Evolutionary conservation across 441 rosid genomes (phyloP).

Genomic region (Iberis amara): DNA sequence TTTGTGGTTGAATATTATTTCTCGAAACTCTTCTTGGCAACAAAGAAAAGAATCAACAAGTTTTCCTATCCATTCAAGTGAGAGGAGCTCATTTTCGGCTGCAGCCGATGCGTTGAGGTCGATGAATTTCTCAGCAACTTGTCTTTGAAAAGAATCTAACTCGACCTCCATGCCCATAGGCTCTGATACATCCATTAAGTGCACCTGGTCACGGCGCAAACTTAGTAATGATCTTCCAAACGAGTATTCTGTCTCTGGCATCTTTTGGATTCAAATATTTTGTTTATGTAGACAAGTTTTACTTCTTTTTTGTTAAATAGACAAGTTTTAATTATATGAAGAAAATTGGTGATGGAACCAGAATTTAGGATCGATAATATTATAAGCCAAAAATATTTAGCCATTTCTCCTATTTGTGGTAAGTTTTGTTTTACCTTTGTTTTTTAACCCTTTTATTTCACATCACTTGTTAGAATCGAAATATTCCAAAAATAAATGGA

Average conservation of each 20-base stretch:
- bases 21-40: slow-evolving; percentile 70
- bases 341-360: background rate
- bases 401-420: too few relatives aligned
- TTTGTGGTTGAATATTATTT: slow-evolving; percentile 39
- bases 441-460: too few relatives aligned
- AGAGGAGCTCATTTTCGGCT: slow-evolving; percentile 48
- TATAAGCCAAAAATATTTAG: too few relatives aligned
- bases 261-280: slow-evolving; percentile 24
- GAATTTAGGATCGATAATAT: too few relatives aligned
- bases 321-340: too few relatives aligned
- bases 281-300: too few relatives aligned
- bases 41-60: slow-evolving; percentile 56
- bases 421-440: too few relatives aligned
- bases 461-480: too few relatives aligned
- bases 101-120: slow-evolving; percentile 43
- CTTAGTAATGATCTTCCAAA: slow-evolving; percentile 55
- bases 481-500: too few relatives aligned
- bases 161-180: slow-evolving; percentile 37
- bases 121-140: slow-evolving; percentile 46
- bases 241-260: slow-evolving; percentile 69
- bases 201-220: slow-evolving; percentile 68
- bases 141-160: slow-evolving; percentile 62
- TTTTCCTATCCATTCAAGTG: slow-evolving; percentile 61
- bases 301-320: too few relatives aligned
- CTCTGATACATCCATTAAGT: slow-evolving; percentile 36